Base-by-base conservation (phyloP, 305 asterid species). In the Fraxinus ornus region DNA sequence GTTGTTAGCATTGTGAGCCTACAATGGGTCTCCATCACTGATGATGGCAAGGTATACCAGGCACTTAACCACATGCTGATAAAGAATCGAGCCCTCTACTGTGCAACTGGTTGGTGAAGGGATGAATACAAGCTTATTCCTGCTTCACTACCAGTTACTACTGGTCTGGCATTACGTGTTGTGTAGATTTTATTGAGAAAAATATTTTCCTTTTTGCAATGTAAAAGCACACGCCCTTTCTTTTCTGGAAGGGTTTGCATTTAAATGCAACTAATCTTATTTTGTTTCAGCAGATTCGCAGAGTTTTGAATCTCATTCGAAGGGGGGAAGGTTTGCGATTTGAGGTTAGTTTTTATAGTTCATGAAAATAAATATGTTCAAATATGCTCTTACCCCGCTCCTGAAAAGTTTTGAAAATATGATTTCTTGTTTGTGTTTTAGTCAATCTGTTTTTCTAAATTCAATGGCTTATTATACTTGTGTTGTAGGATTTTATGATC, bases 271-370 rank as follows among this genome's bases (percentile, higher is more conserved):
- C 83, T 85, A 33, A 81, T 78, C 30, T 30, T 64, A 28, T 82
- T 71, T 78, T 37, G 70, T 57, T 83, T 83, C 75, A 91, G 91
- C 97, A 94, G 94, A 94, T 95, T 83, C 95, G 97, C 85, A 97
- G 88, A 85, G 98, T 94, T 81, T 89, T 95, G 89, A 97, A 92
- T 86, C 95, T 90, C 85, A 93, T 95, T 97, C 92, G 98, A 78
- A 89, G 99, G 83, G 98, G 98, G 47, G 99, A 95, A 87, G 94
- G 92, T 83, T 89, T 95, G 88, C 90, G 97, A 84, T 60, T 90
- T 19, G 99, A 94, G 99, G 99, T 94, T 86, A 77, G 90, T 82
- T 75, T 28, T 70, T 70, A 55, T 55, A n/a, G 64, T n/a, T n/a
- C 24, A 4, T 21, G 70, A 60, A 60, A 21, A 60, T 60, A 60